Percentiles rank a stretch among this genome's conserved stretches.
Evolutionary conservation across 257 asterid genomes (phyloP).

Genomic region (Catharanthus roseus): DNA sequence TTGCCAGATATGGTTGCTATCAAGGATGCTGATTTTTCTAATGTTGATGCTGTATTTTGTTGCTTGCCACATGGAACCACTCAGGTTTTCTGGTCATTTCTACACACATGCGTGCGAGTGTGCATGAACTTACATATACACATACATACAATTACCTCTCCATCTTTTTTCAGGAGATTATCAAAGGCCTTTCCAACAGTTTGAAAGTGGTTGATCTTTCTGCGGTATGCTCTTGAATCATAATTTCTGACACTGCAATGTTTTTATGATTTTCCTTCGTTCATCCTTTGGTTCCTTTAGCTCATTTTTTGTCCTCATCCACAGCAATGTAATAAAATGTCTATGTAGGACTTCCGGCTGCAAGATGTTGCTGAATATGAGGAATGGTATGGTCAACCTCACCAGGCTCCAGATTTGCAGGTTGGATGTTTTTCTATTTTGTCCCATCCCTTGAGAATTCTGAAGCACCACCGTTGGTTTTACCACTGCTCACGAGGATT

Average conservation of each 20-base stretch:
- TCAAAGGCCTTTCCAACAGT: constrained; percentile 67
- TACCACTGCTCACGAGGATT: too few species aligned
- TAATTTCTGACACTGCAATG: constrained; percentile 1
- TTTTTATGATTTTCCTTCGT: background rate
- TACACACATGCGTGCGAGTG: too few species aligned
- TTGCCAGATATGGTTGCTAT: constrained; percentile 84
- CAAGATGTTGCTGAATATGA: constrained; percentile 66
- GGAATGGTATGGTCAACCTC: constrained; percentile 98
- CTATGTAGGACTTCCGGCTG: constrained; percentile 81
- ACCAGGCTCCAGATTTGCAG: constrained; percentile 75
- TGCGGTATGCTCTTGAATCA: constrained; percentile 53
- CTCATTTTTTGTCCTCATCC: background rate
- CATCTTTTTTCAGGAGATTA: constrained; percentile 61
- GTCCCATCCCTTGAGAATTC: background rate
- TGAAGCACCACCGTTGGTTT: background rate
- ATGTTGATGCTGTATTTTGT: constrained; percentile 89
- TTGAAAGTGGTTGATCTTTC: constrained; percentile 89
- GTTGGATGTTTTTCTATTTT: constrained; percentile 27
- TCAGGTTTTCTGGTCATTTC: constrained; percentile 48
- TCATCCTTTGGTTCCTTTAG: background rate
- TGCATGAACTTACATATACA: too few species aligned
- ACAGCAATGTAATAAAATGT: constrained; percentile 15
- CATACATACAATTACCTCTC: constrained; percentile 3
- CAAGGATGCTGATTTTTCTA: constrained; percentile 78
- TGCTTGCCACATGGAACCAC: constrained; percentile 98